A percentile compares a stretch with the other conserved stretches of the same genome.
These are phyloP conservation scores for Zasmidium citrigriseum DNA, from an alignment of 2,329 filamentous ascomycete genomes.

Conservation along the genomic window DNA sequence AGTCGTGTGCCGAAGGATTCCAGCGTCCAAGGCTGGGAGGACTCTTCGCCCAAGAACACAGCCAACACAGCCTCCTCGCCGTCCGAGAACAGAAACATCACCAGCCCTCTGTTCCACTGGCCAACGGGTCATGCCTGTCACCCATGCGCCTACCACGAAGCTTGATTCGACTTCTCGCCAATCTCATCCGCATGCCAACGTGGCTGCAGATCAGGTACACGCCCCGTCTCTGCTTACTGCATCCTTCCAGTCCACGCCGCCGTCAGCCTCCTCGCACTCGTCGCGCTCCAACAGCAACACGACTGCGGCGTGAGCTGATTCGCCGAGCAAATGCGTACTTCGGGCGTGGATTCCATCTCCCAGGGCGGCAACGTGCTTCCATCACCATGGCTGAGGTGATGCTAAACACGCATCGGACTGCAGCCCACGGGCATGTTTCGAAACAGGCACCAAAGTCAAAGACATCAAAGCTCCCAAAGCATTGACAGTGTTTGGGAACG, in stretches of 20 bases:
- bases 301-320: neutral
- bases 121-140: conserved; percentile 1
- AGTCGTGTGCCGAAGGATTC: neutral
- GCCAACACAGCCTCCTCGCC: conserved; percentile 1
- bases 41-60: neutral
- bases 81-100: neutral
- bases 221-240: neutral
- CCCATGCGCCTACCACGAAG: neutral
- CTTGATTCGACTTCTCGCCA: conserved; percentile 1
- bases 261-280: neutral
- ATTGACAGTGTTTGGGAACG: too few relatives aligned
- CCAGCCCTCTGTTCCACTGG: neutral
- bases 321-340: neutral
- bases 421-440: neutral
- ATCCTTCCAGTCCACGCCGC: neutral
- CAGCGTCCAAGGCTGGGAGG: neutral
- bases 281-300: neutral
- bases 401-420: too few relatives aligned
- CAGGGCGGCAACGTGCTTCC: neutral
- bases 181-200: neutral
- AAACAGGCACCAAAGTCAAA: neutral
- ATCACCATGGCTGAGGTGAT: neutral
- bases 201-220: neutral
- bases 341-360: neutral
- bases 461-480: neutral